phyloP scores from a whole-genome alignment of 2,329 filamentous ascomycete species.

The Escovopsis weberi region DNA sequence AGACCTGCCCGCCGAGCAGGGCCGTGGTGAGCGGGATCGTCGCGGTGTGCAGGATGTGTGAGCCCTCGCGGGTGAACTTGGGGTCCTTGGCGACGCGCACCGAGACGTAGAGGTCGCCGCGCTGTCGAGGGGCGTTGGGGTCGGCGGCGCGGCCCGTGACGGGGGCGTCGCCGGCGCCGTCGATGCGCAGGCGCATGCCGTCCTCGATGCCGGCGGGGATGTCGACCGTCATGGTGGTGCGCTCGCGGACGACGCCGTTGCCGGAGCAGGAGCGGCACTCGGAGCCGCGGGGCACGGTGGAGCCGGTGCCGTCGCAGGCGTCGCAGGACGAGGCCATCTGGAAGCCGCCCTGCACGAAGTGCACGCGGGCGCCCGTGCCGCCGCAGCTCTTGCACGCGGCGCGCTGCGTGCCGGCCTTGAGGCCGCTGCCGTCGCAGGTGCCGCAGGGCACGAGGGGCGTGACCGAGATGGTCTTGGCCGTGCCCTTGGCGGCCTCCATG shows the following conservation, averaged over 20 bases:
- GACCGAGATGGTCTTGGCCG: constrained; percentile 74
- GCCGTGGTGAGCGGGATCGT: constrained; percentile 86
- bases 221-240: constrained; percentile 72
- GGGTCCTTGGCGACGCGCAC: constrained; percentile 80
- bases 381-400: constrained; percentile 65
- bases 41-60: constrained; percentile 86
- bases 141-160: constrained; percentile 55
- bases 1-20: constrained; percentile 77
- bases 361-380: constrained; percentile 74
- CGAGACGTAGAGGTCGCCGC: constrained; percentile 82
- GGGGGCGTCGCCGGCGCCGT: constrained; percentile 77
- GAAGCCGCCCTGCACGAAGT: constrained; percentile 84
- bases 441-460: constrained; percentile 69
- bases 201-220: constrained; percentile 95
- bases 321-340: constrained; percentile 88
- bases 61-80: constrained; percentile 75
- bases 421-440: constrained; percentile 67
- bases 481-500: constrained; percentile 89
- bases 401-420: constrained; percentile 67
- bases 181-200: constrained; percentile 79
- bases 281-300: constrained; percentile 59
- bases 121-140: constrained; percentile 48
- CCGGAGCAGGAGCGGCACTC: constrained; percentile 72
- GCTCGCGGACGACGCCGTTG: constrained; percentile 70
- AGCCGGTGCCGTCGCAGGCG: constrained; percentile 65